Conservation (phyloP, 2,329 filamentous ascomycete species). For the Colletotrichum acutatum region DNA sequence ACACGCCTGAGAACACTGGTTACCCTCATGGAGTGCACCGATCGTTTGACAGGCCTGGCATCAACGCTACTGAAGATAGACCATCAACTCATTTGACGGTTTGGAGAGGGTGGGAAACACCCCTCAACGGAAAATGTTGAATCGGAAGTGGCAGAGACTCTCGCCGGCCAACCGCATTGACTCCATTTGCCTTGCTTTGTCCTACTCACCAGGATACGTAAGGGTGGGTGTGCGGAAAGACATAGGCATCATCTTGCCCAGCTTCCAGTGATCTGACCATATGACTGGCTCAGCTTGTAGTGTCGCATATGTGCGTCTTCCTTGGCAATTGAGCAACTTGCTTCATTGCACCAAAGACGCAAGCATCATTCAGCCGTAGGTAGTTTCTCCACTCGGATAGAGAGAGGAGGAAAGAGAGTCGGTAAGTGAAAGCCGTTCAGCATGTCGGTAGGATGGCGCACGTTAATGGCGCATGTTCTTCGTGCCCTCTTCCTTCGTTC, state of each 20-base stretch:
- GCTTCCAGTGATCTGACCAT: not conserved
- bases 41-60: slow-evolving; percentile 1
- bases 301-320: slow-evolving; percentile 5
- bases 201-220: not conserved
- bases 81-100: not conserved
- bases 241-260: not conserved
- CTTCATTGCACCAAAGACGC: not conserved
- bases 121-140: not conserved
- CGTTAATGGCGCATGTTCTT: slow-evolving; percentile 11
- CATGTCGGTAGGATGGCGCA: slow-evolving; percentile 5
- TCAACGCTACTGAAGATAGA: not conserved
- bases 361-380: not conserved
- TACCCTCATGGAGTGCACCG: not conserved
- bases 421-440: not conserved
- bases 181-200: slow-evolving; percentile 4
- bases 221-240: not conserved
- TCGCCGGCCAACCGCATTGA: not conserved
- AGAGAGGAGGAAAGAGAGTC: not conserved
- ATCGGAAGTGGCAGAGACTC: not conserved
- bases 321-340: slow-evolving; percentile 3
- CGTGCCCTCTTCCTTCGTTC: not conserved
- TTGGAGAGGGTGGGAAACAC: not conserved
- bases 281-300: not conserved
- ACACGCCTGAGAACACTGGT: not conserved
- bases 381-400: not conserved